Base-by-base conservation (phyloP, 768 basidiomycete species). In the Kwoniella heveanensis region DNA sequence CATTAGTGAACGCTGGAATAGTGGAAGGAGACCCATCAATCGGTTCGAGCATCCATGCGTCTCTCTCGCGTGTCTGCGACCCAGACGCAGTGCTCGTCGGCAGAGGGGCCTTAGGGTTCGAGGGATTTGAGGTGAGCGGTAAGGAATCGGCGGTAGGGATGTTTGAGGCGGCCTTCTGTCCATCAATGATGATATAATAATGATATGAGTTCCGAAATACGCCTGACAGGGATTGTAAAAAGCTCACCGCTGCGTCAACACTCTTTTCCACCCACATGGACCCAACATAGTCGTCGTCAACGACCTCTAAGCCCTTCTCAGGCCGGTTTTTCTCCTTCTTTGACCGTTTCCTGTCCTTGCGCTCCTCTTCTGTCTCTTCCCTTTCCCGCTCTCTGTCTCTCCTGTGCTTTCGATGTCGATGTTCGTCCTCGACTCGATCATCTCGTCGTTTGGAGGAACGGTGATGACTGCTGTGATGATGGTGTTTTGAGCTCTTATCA, bases 1-100 rank as follows among this genome's bases (percentile, higher is more conserved):
- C 71, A 22, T 62, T 30, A 10, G 66, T 37, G 21, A 66, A 60
- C 52, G 68, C 70, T 66, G 70, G 75, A 60, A 64, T n/a, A 8
- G 65, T 71, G 57, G 81, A 32, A 57, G 64, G 60, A 64, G 79
- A 62, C 68, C 53, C 48, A 66, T 58, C 68, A 68, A 53, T 81
- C 70, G 84, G 82, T 46, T 80, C 80, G 4, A 93, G 80, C 92
- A 96, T 95, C 94, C 94, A 97, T 37, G 91, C 88, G 65, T 93
- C 92, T 21, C 92, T 66, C 36, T 77, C 74, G 30, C 86, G 82
- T 15, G 88, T 69, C 26, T 80, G 80, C 0, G 85, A 81, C 2
- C 79, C 77, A 4, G 87, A 82, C 2, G 79, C 76, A 4, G 70
- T 67, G 4, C 80, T 66, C n/a, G 77, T 73, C 0, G 88, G 87